phyloP scores from a whole-genome alignment of 192 early-diverging fungal genomes.

The Haplosporangium gracile region DNA sequence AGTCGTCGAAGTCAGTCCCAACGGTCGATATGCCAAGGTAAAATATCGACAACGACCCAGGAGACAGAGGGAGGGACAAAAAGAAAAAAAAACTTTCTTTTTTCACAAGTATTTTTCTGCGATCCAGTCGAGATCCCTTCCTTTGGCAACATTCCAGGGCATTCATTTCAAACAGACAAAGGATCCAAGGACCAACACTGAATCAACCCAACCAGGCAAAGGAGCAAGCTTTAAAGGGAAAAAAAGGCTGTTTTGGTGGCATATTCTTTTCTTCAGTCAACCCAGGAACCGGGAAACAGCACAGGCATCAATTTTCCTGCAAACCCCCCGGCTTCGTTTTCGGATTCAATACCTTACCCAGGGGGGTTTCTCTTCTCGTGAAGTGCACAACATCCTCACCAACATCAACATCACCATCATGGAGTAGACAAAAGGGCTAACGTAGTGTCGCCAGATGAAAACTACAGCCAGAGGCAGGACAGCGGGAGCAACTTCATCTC shows the following conservation, averaged over 20 bases:
- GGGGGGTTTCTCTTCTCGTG: not conserved
- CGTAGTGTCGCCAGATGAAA: not conserved
- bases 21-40: conserved; percentile 66
- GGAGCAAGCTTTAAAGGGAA: not conserved
- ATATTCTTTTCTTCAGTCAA: not conserved
- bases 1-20: conserved; percentile 67
- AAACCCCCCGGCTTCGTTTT: not conserved
- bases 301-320: conserved; percentile 6
- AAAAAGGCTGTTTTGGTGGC: conserved; percentile 2
- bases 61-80: not conserved
- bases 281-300: conserved; percentile 11
- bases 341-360: not conserved
- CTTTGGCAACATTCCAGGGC: not conserved
- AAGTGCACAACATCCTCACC: not conserved
- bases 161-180: not conserved
- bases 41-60: conserved; percentile 1
- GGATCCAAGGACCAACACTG: not conserved
- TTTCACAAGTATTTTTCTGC: not conserved
- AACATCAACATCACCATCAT: too few species aligned
- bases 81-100: conserved; percentile 9
- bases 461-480: not conserved
- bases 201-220: not conserved
- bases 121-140: not conserved
- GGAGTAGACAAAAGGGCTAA: not conserved
- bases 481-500: not conserved